A percentile compares a stretch with the other conserved stretches of the same genome.
Evolutionary conservation across 371 early-diverging fungal genomes (phyloP).

Genomic region (Chytridium lagenaria): DNA sequence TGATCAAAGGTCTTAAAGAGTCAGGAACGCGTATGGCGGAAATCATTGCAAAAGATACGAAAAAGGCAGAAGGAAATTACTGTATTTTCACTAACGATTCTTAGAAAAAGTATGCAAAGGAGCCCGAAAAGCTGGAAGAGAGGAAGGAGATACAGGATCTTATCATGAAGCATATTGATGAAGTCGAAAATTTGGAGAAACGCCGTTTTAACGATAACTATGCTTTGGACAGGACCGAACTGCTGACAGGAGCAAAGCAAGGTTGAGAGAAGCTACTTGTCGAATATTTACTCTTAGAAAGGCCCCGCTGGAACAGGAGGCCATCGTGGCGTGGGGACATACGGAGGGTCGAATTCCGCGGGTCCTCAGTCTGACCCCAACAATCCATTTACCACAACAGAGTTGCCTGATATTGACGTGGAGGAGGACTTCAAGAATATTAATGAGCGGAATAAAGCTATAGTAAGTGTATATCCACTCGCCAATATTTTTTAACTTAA

Average conservation of each 20-base stretch:
- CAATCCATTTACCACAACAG: conserved; percentile 52
- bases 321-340: conserved; percentile 25
- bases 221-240: conserved; percentile 48
- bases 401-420: conserved; percentile 63
- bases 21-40: conserved; percentile 43
- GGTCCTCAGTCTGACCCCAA: conserved; percentile 31
- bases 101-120: conserved; percentile 48
- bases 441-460: conserved; percentile 53
- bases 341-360: conserved; percentile 31
- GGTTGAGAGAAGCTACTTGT: neutral
- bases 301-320: conserved; percentile 23
- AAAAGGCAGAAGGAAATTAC: conserved; percentile 44
- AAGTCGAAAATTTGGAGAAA: conserved; percentile 62
- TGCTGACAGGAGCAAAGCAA: conserved; percentile 48
- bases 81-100: neutral
- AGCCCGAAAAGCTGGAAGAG: conserved; percentile 46
- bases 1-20: conserved; percentile 53
- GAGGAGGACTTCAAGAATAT: conserved; percentile 61
- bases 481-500: neutral
- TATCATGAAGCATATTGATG: conserved; percentile 57
- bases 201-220: conserved; percentile 51
- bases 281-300: neutral
- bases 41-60: conserved; percentile 56
- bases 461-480: conserved; percentile 51
- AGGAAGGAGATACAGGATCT: conserved; percentile 57